Percentiles rank a stretch among this genome's conserved stretches.
phyloP scores from a whole-genome alignment of 1,139 yeast species.

The Sugiyamaella castrensis region DNA sequence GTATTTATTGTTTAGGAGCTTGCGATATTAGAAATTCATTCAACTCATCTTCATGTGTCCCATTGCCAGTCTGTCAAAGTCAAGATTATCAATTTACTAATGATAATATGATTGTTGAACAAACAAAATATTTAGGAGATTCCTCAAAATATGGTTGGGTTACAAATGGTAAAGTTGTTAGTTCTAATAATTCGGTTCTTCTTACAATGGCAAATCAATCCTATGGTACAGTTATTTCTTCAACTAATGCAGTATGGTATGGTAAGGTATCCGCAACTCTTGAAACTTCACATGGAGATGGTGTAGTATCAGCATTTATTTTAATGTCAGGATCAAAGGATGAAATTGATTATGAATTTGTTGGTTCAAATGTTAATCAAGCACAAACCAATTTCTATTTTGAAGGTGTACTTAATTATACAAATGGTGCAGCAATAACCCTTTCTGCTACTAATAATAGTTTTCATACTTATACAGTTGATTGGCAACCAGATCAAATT shows the following conservation, averaged over 20 bases:
- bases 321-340: slow-evolving; percentile 83
- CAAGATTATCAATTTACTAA: slow-evolving; percentile 30
- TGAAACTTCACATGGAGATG: slow-evolving; percentile 71
- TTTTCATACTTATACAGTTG: slow-evolving; percentile 76
- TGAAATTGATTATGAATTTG: slow-evolving; percentile 85
- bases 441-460: slow-evolving; percentile 52
- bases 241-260: slow-evolving; percentile 81
- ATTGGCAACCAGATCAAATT: slow-evolving; percentile 75
- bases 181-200: slow-evolving; percentile 51
- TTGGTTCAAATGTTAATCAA: slow-evolving; percentile 65
- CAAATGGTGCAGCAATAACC: slow-evolving; percentile 51
- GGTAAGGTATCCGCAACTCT: slow-evolving; percentile 71
- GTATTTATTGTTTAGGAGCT: slow-evolving; percentile 76
- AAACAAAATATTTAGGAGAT: slow-evolving; percentile 66
- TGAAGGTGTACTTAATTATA: slow-evolving; percentile 55
- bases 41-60: slow-evolving; percentile 63
- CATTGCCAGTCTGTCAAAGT: slow-evolving; percentile 44
- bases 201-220: slow-evolving; percentile 77
- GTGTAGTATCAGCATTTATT: slow-evolving; percentile 84
- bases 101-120: slow-evolving; percentile 37
- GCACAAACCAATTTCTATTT: slow-evolving; percentile 81
- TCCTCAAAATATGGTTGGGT: slow-evolving; percentile 66
- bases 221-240: slow-evolving; percentile 76
- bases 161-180: slow-evolving; percentile 64
- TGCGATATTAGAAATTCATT: slow-evolving; percentile 70